Evolutionary conservation across 495 filamentous ascomycete species (phyloP), one percentile per base, ranked within the genome.

Genomic region (Choiromyces venosus): DNA sequence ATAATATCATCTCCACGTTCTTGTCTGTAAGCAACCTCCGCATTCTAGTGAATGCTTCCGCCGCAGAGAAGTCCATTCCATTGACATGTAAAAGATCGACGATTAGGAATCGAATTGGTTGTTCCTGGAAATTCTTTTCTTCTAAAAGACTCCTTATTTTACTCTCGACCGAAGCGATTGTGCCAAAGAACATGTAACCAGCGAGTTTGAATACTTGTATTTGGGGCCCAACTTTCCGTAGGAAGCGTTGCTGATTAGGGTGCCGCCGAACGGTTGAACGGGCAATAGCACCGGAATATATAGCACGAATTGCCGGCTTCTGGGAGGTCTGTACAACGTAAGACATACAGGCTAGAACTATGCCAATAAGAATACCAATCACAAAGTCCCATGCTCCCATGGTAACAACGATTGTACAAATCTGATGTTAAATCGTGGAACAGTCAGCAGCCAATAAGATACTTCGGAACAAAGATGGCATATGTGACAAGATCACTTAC

Each of bases 361-460:
- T 96, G 35, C 95, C 95, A 70, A 94, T 87, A 16, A 96, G 87
- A 42, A 99, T 97, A 38, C 96, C 95, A 37, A 91, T 87, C 7
- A 98, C 95, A 80, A 99, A 98, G 81, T 99, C 95, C 84, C 93
- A 96, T 37, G 91, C 89, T 7, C 96, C 96, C 96, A 99, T 99
- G 29, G 93, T 91, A 39, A 97, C 85, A 7, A 97, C 92, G 76
- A 99, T 98, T n/a, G 89, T 89, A 70, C 96, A 84, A 70, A 97
- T 91, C 88, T 92, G 74, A 12, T 61, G 25, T 61, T 61, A 16
- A 16, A 33, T 61, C 25, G 52, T 9, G 52, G 52, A 33, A 61
- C 0, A 4, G 25, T 61, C 25, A 61, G 52, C 25, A 46, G 77
- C 71, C 21, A 70, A 81, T 66, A 82, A 81, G 81, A 72, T 79